Evolutionary conservation across 1,284 basidiomycete species (phyloP), one percentile per base, ranked within the genome.

Genomic region (Taiwanofungus camphoratus): DNA sequence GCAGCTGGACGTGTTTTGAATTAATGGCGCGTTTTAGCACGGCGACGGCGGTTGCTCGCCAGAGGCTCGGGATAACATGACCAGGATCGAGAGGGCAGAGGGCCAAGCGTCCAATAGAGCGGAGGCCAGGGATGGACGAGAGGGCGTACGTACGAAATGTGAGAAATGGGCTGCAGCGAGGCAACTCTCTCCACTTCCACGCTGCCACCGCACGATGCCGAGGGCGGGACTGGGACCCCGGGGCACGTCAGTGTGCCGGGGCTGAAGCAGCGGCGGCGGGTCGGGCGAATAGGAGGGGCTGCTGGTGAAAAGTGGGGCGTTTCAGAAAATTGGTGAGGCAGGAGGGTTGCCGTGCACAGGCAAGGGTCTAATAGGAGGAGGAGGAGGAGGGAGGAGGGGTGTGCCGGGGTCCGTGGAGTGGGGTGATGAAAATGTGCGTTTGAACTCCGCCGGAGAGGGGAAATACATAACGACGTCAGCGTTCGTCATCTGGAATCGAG

Each of bases 401-500:
- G 34, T 31, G 18, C 38, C 26, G 20, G 36, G 31, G 41, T 24
- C 46, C 39, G 41, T 50, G 44, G 51, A 41, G 50, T 52, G 53
- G 53, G 52, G 48, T 49, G 51, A 35, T 45, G 19, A 31, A 27
- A 42, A 39, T 33, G 34, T 41, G 37, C 30, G 53, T 55, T 62
- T 37, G 54, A 55, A 57, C 58, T 61, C 60, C 60, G 60, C 59
- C 45, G 44, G 52, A 52, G 56, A 49, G 50, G 52, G 44, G 52
- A 58, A 57, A 58, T 56, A 62, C 57, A 57, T 52, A 55, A 53
- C 60, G 60, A 62, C 58, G 58, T 61, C 60, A 62, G 60, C 57
- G 51, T 55, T 61, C 60, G 60, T 62, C 59, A 61, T 61, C 51
- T 42, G 49, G 49, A 45, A 42, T 47, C 53, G 42, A 41, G 48